A percentile compares a stretch with the other conserved stretches of the same genome.
These are phyloP conservation scores for Echeveria elegans DNA, from an alignment of 164 flowering plant species.

Conservation along the genomic window DNA sequence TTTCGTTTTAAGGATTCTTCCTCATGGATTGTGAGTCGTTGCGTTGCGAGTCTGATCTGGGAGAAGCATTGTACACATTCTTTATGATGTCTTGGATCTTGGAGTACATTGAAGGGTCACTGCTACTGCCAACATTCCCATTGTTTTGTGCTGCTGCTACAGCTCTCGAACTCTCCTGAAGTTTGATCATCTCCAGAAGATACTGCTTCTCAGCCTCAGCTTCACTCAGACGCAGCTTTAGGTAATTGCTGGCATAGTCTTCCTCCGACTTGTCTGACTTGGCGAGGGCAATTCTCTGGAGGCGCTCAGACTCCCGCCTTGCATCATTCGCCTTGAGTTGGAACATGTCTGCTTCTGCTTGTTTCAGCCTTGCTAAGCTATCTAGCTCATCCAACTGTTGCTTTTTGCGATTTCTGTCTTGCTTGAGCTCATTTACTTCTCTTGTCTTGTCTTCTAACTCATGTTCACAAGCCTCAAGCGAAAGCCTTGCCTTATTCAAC, in stretches of 20 bases:
- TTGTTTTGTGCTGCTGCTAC: conserved; percentile 24
- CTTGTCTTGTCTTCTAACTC: conserved; percentile 82
- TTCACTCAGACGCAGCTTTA: conserved; percentile 75
- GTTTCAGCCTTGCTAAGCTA: conserved; percentile 80
- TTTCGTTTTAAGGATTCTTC: conserved; percentile 27
- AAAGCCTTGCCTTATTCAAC: conserved; percentile 71
- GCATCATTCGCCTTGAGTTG: conserved; percentile 93
- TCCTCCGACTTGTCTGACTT: conserved; percentile 86
- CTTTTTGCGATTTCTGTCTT: conserved; percentile 73
- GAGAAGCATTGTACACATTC: conserved; percentile 40
- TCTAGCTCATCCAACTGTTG: conserved; percentile 85
- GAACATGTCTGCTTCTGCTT: conserved; percentile 97
- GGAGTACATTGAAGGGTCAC: conserved; percentile 55
- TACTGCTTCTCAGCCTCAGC: conserved; percentile 96
- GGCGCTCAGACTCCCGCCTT: conserved; percentile 86
- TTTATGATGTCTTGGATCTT: conserved; percentile 69
- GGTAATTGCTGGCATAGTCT: conserved; percentile 82
- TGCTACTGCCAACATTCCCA: conserved; percentile 22
- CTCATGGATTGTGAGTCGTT: conserved; percentile 36
- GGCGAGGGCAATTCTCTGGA: conserved; percentile 74
- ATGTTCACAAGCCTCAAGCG: conserved; percentile 76
- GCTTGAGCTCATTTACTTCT: conserved; percentile 63
- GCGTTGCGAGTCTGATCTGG: conserved; percentile 37
- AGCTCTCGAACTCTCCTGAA: conserved; percentile 71
- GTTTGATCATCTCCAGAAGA: conserved; percentile 80